Evolutionary conservation across 768 basidiomycete genomes (phyloP).

Genomic region (Panaeolus papilionaceus): DNA sequence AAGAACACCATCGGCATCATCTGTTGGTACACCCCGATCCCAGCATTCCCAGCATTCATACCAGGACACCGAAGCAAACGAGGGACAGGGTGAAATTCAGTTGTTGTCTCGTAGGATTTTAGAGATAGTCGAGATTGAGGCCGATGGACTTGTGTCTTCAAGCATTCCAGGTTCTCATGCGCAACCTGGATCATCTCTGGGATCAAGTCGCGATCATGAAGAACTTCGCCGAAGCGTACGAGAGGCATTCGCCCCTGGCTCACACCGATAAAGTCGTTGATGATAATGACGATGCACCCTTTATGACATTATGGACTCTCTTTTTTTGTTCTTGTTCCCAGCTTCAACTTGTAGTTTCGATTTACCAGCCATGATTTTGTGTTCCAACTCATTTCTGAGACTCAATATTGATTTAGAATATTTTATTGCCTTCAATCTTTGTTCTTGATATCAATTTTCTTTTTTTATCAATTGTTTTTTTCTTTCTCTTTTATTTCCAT

Average conservation of each 20-base stretch:
- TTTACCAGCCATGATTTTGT: not conserved
- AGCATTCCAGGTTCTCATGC: slow-evolving; percentile 68
- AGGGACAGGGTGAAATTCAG: slow-evolving; percentile 92
- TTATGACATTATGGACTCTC: slow-evolving; percentile 22
- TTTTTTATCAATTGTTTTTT: not conserved
- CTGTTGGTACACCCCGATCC: slow-evolving; percentile 75
- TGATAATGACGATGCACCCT: slow-evolving; percentile 22
- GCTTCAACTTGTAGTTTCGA: not conserved
- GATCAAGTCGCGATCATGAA: slow-evolving; percentile 73
- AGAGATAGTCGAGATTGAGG: slow-evolving; percentile 83
- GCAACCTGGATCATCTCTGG: slow-evolving; percentile 73
- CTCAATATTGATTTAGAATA: slow-evolving; percentile 20
- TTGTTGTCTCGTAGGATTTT: slow-evolving; percentile 84
- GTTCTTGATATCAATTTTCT: slow-evolving; percentile 15
- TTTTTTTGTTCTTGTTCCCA: slow-evolving; percentile 1
- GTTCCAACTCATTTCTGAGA: slow-evolving; percentile 1
- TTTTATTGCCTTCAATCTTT: slow-evolving; percentile 24
- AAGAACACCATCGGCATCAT: slow-evolving; percentile 71
- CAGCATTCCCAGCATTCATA: slow-evolving; percentile 77
- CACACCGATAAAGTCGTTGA: slow-evolving; percentile 50
- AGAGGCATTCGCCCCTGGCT: slow-evolving; percentile 78
- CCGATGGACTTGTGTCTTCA: slow-evolving; percentile 62
- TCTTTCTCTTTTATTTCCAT: not conserved
- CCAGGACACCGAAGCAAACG: slow-evolving; percentile 83
- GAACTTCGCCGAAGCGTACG: slow-evolving; percentile 83